These are phyloP conservation scores for Thraustotheca clavata DNA, from an alignment of 352 stramenopile genomes.

Conservation along the genomic window DNA sequence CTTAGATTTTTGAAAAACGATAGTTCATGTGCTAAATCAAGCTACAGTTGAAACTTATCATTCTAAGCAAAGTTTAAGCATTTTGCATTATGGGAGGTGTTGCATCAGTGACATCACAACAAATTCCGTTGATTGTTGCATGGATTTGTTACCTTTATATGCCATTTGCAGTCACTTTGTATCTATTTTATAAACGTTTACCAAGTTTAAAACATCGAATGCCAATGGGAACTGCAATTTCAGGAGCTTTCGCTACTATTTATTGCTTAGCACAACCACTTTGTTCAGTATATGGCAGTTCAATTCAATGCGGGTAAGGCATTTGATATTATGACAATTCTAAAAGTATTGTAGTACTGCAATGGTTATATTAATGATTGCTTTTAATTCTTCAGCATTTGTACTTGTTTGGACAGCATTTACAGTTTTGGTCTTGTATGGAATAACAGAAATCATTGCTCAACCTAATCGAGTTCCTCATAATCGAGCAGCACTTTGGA, in stretches of 20 bases:
- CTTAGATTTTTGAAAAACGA: too few species aligned
- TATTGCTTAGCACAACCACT: slow-evolving; percentile 15
- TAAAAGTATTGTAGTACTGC: not conserved
- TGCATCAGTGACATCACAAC: not conserved
- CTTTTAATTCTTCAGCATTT: not conserved
- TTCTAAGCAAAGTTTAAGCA: not conserved
- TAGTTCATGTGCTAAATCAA: too few species aligned
- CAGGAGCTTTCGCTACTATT: not conserved
- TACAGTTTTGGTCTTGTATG: slow-evolving; percentile 15
- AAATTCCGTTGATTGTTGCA: not conserved
- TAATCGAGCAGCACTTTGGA: slow-evolving; percentile 16
- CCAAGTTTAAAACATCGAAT: slow-evolving; percentile 12
- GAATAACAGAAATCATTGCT: slow-evolving; percentile 19
- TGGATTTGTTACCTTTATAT: slow-evolving; percentile 16
- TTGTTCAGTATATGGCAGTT: not conserved
- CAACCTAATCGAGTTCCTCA: not conserved
- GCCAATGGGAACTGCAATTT: slow-evolving; percentile 8
- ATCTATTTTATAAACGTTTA: not conserved
- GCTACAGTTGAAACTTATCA: not conserved
- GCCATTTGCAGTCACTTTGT: slow-evolving; percentile 9
- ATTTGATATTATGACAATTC: not conserved
- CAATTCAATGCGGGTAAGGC: not conserved
- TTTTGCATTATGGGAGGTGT: too few species aligned
- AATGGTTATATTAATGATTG: not conserved
- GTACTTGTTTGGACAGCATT: slow-evolving; percentile 17